Evolutionary conservation across 2,329 filamentous ascomycete species (phyloP), one percentile per base, ranked within the genome.

Genomic region (Aaosphaeria arxii): DNA sequence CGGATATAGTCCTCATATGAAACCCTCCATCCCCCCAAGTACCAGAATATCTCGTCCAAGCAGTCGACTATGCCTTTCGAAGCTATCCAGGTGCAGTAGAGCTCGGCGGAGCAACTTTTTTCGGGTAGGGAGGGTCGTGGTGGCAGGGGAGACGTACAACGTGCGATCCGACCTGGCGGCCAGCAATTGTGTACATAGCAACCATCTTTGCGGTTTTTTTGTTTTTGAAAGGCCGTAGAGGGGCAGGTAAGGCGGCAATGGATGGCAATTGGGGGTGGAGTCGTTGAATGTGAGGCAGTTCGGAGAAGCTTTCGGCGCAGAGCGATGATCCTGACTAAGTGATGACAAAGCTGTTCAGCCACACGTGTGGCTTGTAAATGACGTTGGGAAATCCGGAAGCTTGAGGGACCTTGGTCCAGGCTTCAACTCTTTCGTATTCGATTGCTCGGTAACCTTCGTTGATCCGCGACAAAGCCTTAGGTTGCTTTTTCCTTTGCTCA

Each of bases 131-230:
- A 9, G 33, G 17, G 24, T 11, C 33, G 30, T 9, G 29, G 41
- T 7, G 30, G 30, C 35, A 36, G 52, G 51, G 43, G 32, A 4
- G 42, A 74, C 77, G 55, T 73, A 80, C 77, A 55, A 76, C 65
- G 68, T 80, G 77, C 52, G 77, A 78, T 69, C 77, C 77, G 63
- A 80, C 73, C 71, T 79, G 74, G 58, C 76, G 74, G 70, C 76
- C 77, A 56, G 70, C 61, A 58, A 79, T 69, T 48, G 71, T 70
- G 71, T 80, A 80, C 67, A 74, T 76, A 59, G 70, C 72, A 64
- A 79, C 77, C 77, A 80, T 80, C 44, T 58, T 71, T 52, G 59
- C 61, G 61, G 60, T 60, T 44, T 57, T 56, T 42, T 46, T 46
- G 42, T 43, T 50, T 38, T 52, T 48, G 40, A 43, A 43, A 57